Percentiles rank a stretch among this genome's conserved stretches.
phyloP scores from a whole-genome alignment of 2,329 filamentous ascomycete genomes.

The Aspergillus fischeri region DNA sequence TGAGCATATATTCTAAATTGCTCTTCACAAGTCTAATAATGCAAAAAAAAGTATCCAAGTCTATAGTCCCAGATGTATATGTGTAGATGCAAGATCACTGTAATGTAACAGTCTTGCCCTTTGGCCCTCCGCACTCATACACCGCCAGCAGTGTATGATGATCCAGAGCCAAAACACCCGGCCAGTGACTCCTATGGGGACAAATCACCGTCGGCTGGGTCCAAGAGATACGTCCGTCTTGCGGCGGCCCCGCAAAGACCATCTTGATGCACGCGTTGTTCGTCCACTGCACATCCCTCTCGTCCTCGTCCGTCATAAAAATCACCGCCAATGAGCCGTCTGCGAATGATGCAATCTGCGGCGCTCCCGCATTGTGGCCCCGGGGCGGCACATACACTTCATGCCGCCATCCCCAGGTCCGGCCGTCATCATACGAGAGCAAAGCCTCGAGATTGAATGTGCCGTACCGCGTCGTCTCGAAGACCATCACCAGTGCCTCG shows the following conservation, averaged over 20 bases:
- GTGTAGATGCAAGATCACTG: not conserved
- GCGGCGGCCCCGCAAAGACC: slow-evolving; percentile 33
- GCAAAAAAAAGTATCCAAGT: not conserved
- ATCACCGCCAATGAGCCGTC: slow-evolving; percentile 41
- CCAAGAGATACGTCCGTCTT: slow-evolving; percentile 33
- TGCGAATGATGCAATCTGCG: slow-evolving; percentile 42
- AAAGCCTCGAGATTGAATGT: slow-evolving; percentile 44
- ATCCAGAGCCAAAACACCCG: slow-evolving; percentile 31
- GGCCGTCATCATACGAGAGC: slow-evolving; percentile 43
- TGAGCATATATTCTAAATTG: not conserved
- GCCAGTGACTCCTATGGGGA: slow-evolving; percentile 35
- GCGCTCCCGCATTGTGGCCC: slow-evolving; percentile 41
- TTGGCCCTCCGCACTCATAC: slow-evolving; percentile 27
- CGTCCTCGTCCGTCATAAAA: slow-evolving; percentile 48
- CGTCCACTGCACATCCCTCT: slow-evolving; percentile 34
- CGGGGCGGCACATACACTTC: slow-evolving; percentile 38
- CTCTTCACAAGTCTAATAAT: not conserved
- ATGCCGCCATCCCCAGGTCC: slow-evolving; percentile 39
- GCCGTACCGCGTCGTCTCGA: slow-evolving; percentile 43
- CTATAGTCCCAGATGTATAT: not conserved
- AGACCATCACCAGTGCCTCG: slow-evolving; percentile 43
- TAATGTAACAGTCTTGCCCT: slow-evolving; percentile 19
- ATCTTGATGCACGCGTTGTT: slow-evolving; percentile 40
- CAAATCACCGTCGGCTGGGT: slow-evolving; percentile 28
- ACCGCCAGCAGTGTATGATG: slow-evolving; percentile 22